Evolutionary conservation across 352 stramenopile species (phyloP).

Genomic region (Globisporangium abappressorium): DNA sequence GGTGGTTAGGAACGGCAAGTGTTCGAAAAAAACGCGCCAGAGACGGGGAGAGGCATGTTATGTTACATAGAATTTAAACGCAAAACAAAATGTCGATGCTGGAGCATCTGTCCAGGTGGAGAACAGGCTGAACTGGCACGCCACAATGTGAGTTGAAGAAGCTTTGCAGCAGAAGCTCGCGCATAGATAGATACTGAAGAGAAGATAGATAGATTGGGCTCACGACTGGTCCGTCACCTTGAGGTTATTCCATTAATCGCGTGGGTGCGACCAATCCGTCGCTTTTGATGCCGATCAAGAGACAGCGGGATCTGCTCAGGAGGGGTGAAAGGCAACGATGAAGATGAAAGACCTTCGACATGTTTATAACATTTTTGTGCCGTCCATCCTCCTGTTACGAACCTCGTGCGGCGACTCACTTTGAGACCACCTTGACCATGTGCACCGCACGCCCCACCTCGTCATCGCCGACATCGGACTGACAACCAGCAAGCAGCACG

Average conservation of each 20-base stretch:
- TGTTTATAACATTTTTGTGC: neutral
- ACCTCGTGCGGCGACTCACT: neutral
- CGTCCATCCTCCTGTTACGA: constrained; percentile 9
- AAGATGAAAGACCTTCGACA: neutral
- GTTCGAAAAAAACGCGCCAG: neutral
- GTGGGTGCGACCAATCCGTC: neutral
- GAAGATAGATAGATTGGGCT: neutral
- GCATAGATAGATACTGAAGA: neutral
- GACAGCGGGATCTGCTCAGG: neutral
- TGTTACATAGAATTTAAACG: constrained; percentile 1
- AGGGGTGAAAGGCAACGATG: neutral
- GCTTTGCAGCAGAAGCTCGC: neutral
- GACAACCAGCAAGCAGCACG: constrained; percentile 7
- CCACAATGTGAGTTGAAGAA: constrained; percentile 1
- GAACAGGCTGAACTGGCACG: neutral
- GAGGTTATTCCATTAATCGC: neutral
- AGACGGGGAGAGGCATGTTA: neutral
- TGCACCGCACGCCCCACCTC: neutral
- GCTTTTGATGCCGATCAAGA: neutral
- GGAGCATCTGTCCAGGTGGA: neutral
- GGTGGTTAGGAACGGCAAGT: constrained; percentile 13
- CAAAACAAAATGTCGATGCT: neutral
- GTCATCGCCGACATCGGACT: constrained; percentile 3
- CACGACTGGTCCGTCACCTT: neutral
- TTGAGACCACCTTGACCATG: neutral